Evolutionary conservation across 2,329 filamentous ascomycete species (phyloP), one percentile per base, ranked within the genome.

Genomic region (Sclerotinia nivalis): DNA sequence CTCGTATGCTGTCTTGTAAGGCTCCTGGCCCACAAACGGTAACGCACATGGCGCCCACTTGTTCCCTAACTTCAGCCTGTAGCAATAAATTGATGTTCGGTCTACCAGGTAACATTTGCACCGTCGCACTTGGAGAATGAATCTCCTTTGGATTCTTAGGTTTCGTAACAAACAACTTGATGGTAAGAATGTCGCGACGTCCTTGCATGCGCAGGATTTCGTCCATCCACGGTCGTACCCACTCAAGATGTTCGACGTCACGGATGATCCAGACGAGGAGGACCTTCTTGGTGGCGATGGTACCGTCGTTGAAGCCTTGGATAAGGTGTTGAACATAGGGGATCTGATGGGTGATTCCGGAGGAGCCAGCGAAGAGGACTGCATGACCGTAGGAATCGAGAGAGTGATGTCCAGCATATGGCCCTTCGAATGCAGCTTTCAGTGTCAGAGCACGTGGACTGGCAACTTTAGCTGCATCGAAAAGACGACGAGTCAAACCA

Each of bases 271-370:
- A 98, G 71, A 97, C 88, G 10, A 98, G 88, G 1, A 91, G 92
- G 60, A 98, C 82, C 54, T 90, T 89, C 66, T 93, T 90, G 4
- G 93, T 93, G 6, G 95, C 93, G 50, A 93, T 89, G 0, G 89
- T 93, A 71, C 88, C 87, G 0, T 87, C 83, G 68, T 88, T 87
- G 79, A 87, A 91, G 5, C 91, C 91, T 68, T 88, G 82, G 70
- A 95, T 86, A 6, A 95, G 83, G 66, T 96, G 90, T 69, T 89
- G 90, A 12, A 97, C 86, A 79, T 96, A 97, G 47, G 93, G 92
- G 43, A 98, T 88, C 79, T 97, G 93, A 80, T 98, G 95, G 0
- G 95, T 97, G 81, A 99, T 98, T 72, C 96, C 96, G 7, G 96
- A 93, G 70, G 95, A 93, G 69, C 93, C 94, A 18, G 95, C 94